phyloP scores from a whole-genome alignment of 75 land plant genomes.

The Sequoia sempervirens region DNA sequence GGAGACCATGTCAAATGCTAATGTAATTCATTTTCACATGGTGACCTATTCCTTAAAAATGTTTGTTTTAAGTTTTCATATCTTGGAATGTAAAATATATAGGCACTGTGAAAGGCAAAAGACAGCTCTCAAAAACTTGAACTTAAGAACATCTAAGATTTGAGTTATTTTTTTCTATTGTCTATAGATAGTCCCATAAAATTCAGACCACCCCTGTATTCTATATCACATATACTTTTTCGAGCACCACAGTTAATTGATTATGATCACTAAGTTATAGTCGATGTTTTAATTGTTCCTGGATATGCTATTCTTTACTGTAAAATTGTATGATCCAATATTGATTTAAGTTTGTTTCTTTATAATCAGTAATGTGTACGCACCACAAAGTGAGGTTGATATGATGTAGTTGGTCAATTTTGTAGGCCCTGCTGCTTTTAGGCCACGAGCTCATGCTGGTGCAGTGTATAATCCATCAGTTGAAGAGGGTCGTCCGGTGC shows the following conservation, averaged over 20 bases:
- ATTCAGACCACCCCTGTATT: background rate
- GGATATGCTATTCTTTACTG: background rate
- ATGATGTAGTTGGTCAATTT: background rate
- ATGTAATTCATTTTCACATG: background rate
- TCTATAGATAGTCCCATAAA: background rate
- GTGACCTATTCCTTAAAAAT: background rate
- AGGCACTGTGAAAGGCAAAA: background rate
- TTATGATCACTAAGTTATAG: background rate
- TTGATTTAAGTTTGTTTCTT: background rate
- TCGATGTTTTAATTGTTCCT: background rate
- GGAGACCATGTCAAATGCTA: no score
- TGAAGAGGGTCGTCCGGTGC: conserved; percentile 83
- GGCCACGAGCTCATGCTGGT: conserved; percentile 68
- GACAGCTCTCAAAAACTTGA: background rate
- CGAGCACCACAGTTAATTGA: background rate
- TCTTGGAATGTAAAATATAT: background rate
- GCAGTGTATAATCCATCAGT: conserved; percentile 57
- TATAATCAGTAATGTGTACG: background rate
- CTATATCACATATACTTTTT: background rate
- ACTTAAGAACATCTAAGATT: background rate
- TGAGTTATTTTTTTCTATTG: background rate
- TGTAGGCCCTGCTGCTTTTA: conserved; percentile 95
- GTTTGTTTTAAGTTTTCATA: background rate
- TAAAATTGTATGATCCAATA: background rate
- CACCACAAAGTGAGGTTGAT: background rate